Evolutionary conservation across 805 yeast species (phyloP).

Genomic region (Torulaspora delbrueckii): DNA sequence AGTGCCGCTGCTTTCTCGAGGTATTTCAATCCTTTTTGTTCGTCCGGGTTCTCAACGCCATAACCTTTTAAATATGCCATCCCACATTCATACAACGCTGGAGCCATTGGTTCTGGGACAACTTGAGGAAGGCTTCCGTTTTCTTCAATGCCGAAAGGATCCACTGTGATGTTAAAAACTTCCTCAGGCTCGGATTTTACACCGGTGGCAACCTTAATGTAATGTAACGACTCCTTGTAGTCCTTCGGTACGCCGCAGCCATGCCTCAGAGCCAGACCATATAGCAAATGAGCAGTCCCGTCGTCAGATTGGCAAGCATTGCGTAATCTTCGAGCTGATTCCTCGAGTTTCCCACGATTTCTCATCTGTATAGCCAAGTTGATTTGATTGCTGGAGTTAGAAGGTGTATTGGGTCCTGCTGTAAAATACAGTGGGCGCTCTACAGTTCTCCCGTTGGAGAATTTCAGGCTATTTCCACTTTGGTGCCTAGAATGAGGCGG

Average conservation of each 20-base stretch:
- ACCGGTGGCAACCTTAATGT: constrained; percentile 54
- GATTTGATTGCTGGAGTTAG: constrained; percentile 2
- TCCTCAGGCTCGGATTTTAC: constrained; percentile 29
- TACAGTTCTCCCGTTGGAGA: not conserved
- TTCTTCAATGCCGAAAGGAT: constrained; percentile 35
- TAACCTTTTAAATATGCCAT: constrained; percentile 51
- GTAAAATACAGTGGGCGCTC: constrained; percentile 2
- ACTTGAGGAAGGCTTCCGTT: constrained; percentile 34
- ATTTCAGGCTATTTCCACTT: constrained; percentile 3
- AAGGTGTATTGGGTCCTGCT: constrained; percentile 2
- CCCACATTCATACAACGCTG: constrained; percentile 59
- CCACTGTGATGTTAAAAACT: constrained; percentile 22
- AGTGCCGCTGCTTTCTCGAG: constrained; percentile 60
- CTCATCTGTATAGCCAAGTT: constrained; percentile 45
- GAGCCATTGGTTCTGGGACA: constrained; percentile 42
- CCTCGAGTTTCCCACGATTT: constrained; percentile 55
- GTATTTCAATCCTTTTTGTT: constrained; percentile 50
- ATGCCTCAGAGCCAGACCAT: constrained; percentile 59
- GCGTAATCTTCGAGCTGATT: constrained; percentile 63
- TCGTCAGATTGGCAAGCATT: constrained; percentile 59
- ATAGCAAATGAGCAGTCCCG: constrained; percentile 61
- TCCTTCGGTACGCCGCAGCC: constrained; percentile 67
- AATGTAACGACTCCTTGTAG: constrained; percentile 48
- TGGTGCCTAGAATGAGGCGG: constrained; percentile 5
- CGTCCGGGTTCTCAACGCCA: constrained; percentile 47